These are phyloP conservation scores for Trypanosoma brucei DNA, from an alignment of 208 protist species.

Conservation along the genomic window DNA sequence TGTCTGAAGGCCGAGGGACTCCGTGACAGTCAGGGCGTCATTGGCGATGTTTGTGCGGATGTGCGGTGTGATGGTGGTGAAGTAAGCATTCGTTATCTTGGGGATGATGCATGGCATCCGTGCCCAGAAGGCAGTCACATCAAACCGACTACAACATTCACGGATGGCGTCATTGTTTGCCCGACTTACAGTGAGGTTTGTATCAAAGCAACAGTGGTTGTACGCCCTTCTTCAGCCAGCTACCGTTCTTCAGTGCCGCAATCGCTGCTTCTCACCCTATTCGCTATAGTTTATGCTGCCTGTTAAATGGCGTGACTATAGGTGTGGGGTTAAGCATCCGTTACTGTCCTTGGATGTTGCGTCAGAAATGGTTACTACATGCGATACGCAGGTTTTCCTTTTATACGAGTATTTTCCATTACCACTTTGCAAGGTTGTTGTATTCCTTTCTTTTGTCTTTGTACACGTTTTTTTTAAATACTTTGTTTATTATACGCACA, in stretches of 20 bases:
- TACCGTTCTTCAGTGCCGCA: neutral
- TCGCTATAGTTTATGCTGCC: neutral
- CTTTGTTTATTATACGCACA: no score
- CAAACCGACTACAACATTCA: neutral
- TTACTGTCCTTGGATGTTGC: no score
- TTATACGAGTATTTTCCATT: no score
- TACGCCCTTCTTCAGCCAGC: neutral
- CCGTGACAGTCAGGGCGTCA: neutral
- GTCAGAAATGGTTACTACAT: no score
- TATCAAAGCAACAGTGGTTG: neutral
- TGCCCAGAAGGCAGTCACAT: conserved; percentile 5
- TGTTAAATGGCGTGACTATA: neutral
- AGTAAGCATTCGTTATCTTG: conserved; percentile 2
- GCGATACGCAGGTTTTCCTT: no score
- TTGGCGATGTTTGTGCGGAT: conserved; percentile 15
- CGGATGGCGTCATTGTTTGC: conserved; percentile 9
- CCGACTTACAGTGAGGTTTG: conserved; percentile 10
- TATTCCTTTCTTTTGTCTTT: no score
- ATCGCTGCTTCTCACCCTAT: neutral
- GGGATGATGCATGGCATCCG: conserved; percentile 2
- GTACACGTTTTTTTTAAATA: no score
- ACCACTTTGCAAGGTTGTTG: no score
- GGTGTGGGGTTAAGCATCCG: no score
- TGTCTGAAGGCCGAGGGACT: conserved; percentile 20
- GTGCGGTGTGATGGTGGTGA: neutral